Percentiles rank a stretch among this genome's conserved stretches.
phyloP scores from a whole-genome alignment of 257 asterid species.

The Eustoma russellianum region DNA sequence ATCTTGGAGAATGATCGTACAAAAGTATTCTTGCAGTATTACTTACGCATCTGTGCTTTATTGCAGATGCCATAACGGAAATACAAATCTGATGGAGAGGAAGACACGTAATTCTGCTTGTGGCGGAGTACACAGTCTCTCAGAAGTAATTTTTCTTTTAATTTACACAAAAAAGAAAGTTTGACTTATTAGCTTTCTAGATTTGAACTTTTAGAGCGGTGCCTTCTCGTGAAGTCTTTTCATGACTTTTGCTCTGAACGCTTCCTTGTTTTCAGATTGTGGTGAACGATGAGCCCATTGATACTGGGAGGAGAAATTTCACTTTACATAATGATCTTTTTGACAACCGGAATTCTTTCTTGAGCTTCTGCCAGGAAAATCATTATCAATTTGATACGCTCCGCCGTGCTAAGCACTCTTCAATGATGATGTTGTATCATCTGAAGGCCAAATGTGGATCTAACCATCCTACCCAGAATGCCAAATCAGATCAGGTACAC shows the following conservation, averaged over 20 bases:
- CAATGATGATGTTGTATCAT: constrained; percentile 77
- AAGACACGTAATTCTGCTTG: constrained; percentile 28
- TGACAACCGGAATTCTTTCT: constrained; percentile 43
- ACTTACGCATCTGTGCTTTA: constrained; percentile 3
- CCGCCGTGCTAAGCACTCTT: constrained; percentile 71
- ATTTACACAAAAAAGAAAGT: constrained; percentile 1
- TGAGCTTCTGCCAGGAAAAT: constrained; percentile 53
- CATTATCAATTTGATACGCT: constrained; percentile 55
- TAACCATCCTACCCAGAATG: constrained; percentile 17
- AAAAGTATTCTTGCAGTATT: background rate
- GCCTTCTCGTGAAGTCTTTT: background rate
- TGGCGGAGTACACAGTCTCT: constrained; percentile 49
- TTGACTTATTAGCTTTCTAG: background rate
- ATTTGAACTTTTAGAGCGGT: background rate
- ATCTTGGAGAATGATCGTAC: no score
- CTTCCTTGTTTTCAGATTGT: constrained; percentile 25
- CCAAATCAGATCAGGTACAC: constrained; percentile 25
- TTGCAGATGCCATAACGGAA: constrained; percentile 38
- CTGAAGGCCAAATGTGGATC: constrained; percentile 26
- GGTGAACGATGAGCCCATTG: constrained; percentile 27
- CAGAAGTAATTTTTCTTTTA: constrained; percentile 24
- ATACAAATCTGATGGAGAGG: constrained; percentile 18
- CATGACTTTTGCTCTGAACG: constrained; percentile 1
- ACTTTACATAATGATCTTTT: constrained; percentile 38
- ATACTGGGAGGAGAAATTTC: constrained; percentile 39